Conservation (phyloP, 257 asterid genomes). For the Oldenlandia corymbosa region DNA sequence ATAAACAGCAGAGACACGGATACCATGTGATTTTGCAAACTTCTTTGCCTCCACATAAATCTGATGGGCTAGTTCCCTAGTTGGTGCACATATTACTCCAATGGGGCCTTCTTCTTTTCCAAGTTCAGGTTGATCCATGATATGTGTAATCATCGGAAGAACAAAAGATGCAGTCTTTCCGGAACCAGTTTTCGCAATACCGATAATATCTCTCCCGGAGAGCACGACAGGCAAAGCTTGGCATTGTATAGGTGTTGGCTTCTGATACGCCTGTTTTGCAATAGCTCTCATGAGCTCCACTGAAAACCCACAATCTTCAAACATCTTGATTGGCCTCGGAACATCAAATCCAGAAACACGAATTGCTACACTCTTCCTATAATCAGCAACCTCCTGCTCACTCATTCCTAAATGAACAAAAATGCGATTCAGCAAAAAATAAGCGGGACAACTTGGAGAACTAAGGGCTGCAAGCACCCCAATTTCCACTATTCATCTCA, state of each 20-base stretch:
- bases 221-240: conserved; percentile 92
- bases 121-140: conserved; percentile 97
- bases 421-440: conserved; percentile 6
- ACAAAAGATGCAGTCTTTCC: conserved; percentile 97
- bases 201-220: conserved; percentile 93
- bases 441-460: conserved; percentile 9
- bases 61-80: conserved; percentile 98
- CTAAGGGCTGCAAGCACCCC: too few species aligned
- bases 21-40: conserved; percentile 72
- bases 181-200: conserved; percentile 96
- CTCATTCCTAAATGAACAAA: conserved; percentile 58
- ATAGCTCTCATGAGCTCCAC: conserved; percentile 80
- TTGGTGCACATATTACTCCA: conserved; percentile 98
- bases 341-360: conserved; percentile 97
- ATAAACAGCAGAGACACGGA: conserved; percentile 92
- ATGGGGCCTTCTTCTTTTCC: conserved; percentile 92
- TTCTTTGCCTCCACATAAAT: conserved; percentile 91
- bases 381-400: conserved; percentile 68
- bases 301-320: conserved; percentile 89
- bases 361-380: conserved; percentile 66
- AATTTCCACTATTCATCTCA: too few species aligned
- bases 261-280: conserved; percentile 80
- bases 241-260: conserved; percentile 94
- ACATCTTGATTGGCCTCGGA: conserved; percentile 74
- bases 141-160: conserved; percentile 91